A percentile compares a stretch with the other conserved stretches of the same genome.
Evolutionary conservation across 768 basidiomycete genomes (phyloP).

Genomic region (Ramaria sp.): DNA sequence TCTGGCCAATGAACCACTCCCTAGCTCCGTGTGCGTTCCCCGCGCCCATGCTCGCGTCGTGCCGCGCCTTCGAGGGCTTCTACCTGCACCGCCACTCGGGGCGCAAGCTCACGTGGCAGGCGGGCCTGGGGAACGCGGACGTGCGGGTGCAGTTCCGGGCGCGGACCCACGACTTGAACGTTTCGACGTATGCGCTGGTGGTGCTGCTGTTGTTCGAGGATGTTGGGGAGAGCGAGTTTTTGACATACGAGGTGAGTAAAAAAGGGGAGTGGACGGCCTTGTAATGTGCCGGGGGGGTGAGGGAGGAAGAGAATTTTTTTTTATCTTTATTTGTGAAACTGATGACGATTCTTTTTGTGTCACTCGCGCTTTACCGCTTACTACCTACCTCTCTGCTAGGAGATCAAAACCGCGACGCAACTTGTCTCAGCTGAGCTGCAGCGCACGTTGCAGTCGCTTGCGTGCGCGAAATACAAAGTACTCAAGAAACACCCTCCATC

Average conservation of each 20-base stretch:
- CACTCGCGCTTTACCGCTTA: too few species aligned
- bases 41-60: conserved; percentile 45
- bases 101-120: conserved; percentile 85
- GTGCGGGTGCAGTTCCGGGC: conserved; percentile 73
- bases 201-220: conserved; percentile 84
- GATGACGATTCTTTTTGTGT: too few species aligned
- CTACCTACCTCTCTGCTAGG: conserved; percentile 34
- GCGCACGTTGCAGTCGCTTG: conserved; percentile 91
- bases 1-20: conserved; percentile 81
- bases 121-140: conserved; percentile 83
- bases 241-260: conserved; percentile 71
- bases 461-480: conserved; percentile 89
- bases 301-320: too few species aligned
- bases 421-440: conserved; percentile 73
- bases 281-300: too few species aligned
- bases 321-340: too few species aligned
- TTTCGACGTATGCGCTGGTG: conserved; percentile 81
- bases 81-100: conserved; percentile 87
- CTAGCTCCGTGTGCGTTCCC: conserved; percentile 57
- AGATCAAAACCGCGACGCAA: conserved; percentile 65
- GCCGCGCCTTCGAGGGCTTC: conserved; percentile 76
- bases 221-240: conserved; percentile 48
- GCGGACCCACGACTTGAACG: conserved; percentile 79
- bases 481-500: conserved; percentile 85
- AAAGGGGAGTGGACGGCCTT: too few species aligned